Conservation (phyloP, 208 protist genomes). For the Trypanosoma scelopori region DNA sequence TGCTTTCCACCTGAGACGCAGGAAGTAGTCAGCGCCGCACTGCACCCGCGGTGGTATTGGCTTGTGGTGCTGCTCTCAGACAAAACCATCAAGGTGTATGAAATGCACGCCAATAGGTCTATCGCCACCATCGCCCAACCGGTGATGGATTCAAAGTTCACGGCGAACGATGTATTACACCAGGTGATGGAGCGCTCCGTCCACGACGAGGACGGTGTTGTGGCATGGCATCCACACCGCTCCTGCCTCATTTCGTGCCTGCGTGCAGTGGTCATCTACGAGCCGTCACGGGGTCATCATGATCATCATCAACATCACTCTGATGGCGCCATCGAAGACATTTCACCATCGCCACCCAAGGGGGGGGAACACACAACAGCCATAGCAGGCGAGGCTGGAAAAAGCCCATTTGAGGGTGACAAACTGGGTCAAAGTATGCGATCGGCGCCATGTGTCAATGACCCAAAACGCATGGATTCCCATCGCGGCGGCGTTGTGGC, state of each 20-base stretch:
- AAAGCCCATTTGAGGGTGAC: not conserved
- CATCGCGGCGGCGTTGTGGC: conserved; percentile 48
- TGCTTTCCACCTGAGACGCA: conserved; percentile 76
- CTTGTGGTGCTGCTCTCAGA: conserved; percentile 66
- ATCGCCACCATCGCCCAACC: conserved; percentile 51
- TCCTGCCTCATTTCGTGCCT: conserved; percentile 65
- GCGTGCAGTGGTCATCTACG: conserved; percentile 68
- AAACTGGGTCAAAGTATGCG: not conserved
- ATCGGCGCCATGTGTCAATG: not conserved
- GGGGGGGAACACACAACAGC: not conserved
- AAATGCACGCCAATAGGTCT: conserved; percentile 59
- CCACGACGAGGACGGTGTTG: conserved; percentile 63
- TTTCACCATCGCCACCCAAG: not conserved
- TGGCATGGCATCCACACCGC: conserved; percentile 49
- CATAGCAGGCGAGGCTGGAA: not conserved
- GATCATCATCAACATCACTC: conserved; percentile 16
- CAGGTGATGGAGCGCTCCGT: conserved; percentile 58
- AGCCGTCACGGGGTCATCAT: conserved; percentile 23
- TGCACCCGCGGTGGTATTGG: conserved; percentile 46
- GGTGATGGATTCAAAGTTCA: conserved; percentile 33
- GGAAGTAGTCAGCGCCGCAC: conserved; percentile 67
- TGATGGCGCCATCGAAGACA: conserved; percentile 2
- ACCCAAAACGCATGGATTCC: conserved; percentile 13
- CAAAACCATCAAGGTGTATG: conserved; percentile 74
- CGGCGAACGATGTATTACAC: conserved; percentile 50